Conservation (phyloP, 225 moss, liverwort and hornwort species). For the Anthoceros angustus region DNA sequence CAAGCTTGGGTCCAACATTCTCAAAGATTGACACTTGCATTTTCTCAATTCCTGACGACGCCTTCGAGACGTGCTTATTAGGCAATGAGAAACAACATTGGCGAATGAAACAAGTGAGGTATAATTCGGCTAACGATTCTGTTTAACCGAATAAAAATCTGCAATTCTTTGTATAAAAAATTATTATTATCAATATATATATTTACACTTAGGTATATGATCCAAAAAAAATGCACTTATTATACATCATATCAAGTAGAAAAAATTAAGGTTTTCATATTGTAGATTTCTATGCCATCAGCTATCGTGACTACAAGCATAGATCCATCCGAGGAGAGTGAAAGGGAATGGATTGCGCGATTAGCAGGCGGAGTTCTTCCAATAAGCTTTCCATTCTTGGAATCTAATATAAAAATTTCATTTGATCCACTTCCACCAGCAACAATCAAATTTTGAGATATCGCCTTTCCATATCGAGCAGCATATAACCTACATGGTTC, state of each 20-base stretch:
- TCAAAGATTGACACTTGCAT: not conserved
- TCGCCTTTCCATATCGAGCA: conserved; percentile 35
- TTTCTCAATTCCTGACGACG: no score
- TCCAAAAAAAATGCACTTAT: no score
- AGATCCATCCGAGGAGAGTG: not conserved
- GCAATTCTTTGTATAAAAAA: no score
- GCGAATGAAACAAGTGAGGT: no score
- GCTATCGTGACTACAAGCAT: not conserved
- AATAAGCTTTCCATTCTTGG: conserved; percentile 11
- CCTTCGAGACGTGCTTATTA: no score
- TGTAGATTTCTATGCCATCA: not conserved
- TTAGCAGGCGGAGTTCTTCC: not conserved
- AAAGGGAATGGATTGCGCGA: not conserved
- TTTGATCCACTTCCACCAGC: conserved; percentile 72
- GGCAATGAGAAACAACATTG: no score
- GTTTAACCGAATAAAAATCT: no score
- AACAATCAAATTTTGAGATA: conserved; percentile 26
- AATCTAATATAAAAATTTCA: conserved; percentile 37
- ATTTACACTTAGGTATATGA: no score
- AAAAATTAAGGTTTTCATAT: not conserved
- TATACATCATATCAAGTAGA: not conserved
- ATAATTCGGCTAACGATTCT: no score
- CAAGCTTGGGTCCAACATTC: not conserved
- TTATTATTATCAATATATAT: no score
- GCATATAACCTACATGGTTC: conserved; percentile 61